Base-by-base conservation (phyloP, 306 rosid species). In the Prunus armeniaca region DNA sequence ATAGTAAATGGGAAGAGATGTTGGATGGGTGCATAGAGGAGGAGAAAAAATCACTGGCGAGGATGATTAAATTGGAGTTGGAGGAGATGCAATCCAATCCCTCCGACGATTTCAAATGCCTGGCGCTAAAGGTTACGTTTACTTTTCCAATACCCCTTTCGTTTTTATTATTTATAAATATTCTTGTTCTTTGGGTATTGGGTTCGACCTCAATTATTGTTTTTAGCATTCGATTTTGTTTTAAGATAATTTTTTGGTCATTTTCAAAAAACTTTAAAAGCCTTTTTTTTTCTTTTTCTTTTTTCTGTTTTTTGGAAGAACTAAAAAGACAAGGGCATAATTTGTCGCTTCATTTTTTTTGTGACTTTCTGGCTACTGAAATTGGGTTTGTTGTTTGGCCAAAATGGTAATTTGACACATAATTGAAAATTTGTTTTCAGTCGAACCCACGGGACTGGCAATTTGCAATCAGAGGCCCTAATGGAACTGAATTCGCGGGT, bases 361-460 rank as follows among this genome's bases (percentile, higher is more conserved):
- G n/a, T 46, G 0, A 14, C 50, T 9, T 46, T 46, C 0, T 3
- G 6, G 1, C 34, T 32, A 4, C 4, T 32, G 38, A 32, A 32
- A 32, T 34, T 34, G 41, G 41, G 41, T 4, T 2, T 3, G 1
- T 47, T 9, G 12, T 47, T 47, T 0, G 5, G 51, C 51, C 51
- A 0, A 47, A 47, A 47, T 47, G 14, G 5, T 47, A 47, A 47
- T 46, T 46, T 4, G 34, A 0, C 1, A 12, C 15, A 15, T 81
- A 7, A 45, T 60, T 25, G 28, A 19, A 19, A 46, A 19, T 78
- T 73, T 61, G n/a, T 13, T 25, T 80, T 34, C 86, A 93, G 98
- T 96, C 90, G 81, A 90, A 93, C 62, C 84, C 91, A 71, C 88
- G 88, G 73, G 96, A 93, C 82, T 93, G 93, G 91, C 93, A 93